Evolutionary conservation across 2,329 filamentous ascomycete species (phyloP).

Genomic region (Drechslerella coelobrocha): DNA sequence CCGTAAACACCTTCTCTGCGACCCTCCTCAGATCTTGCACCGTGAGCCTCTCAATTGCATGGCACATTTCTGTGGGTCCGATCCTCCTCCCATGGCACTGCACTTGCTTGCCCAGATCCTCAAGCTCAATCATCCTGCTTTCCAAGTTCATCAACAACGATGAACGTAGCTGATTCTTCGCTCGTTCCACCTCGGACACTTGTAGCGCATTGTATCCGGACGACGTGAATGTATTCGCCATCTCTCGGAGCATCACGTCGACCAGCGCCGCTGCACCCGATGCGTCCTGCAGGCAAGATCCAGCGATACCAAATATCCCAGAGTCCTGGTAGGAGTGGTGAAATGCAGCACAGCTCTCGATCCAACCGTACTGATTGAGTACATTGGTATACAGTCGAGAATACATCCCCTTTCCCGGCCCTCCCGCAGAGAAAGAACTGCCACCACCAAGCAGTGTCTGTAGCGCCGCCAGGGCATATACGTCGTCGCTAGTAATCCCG

Average conservation of each 20-base stretch:
- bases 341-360: conserved; percentile 93
- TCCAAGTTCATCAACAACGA: conserved; percentile 97
- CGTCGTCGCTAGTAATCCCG: conserved; percentile 86
- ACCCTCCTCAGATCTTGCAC: conserved; percentile 82
- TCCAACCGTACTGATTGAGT: conserved; percentile 96
- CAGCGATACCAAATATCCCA: conserved; percentile 91
- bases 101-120: conserved; percentile 91
- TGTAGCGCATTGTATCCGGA: conserved; percentile 74
- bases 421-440: conserved; percentile 94
- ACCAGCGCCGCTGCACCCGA: conserved; percentile 84
- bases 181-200: conserved; percentile 80
- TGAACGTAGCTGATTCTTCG: conserved; percentile 94
- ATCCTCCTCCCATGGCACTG: conserved; percentile 96
- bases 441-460: conserved; percentile 95
- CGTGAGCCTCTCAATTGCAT: conserved; percentile 80
- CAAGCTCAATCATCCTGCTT: conserved; percentile 93
- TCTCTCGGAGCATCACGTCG: conserved; percentile 62
- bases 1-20: conserved; percentile 77
- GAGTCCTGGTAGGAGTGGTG: conserved; percentile 98
- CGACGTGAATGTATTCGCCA: conserved; percentile 52
- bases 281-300: conserved; percentile 81
- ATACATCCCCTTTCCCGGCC: conserved; percentile 99
- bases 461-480: conserved; percentile 92
- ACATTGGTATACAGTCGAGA: conserved; percentile 96
- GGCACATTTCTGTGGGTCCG: conserved; percentile 90